A percentile compares a stretch with the other conserved stretches of the same genome.
Evolutionary conservation across 805 yeast species (phyloP).

Genomic region (Zygotorulaspora danielsina): DNA sequence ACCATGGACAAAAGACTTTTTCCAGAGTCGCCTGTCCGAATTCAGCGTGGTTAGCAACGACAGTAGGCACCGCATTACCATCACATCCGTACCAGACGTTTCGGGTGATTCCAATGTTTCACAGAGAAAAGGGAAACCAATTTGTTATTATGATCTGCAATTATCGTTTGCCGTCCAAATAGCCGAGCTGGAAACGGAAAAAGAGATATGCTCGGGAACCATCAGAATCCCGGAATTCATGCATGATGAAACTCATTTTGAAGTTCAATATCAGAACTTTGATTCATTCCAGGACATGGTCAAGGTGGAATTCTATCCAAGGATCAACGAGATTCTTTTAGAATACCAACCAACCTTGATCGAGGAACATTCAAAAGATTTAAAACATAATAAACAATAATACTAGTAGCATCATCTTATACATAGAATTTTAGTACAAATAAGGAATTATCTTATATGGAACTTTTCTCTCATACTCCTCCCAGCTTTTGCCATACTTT

Average conservation of each 20-base stretch:
- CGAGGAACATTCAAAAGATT: conserved; percentile 54
- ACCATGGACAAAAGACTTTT: conserved; percentile 56
- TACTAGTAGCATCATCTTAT: conserved; percentile 4
- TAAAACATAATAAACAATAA: conserved; percentile 46
- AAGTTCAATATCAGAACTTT: conserved; percentile 47
- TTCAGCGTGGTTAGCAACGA: conserved; percentile 20
- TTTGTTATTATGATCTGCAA: conserved; percentile 67
- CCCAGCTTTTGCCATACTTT: conserved; percentile 87
- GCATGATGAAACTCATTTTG: conserved; percentile 72
- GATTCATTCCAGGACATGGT: conserved; percentile 41
- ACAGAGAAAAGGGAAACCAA: conserved; percentile 76
- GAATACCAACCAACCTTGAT: conserved; percentile 62
- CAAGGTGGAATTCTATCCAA: conserved; percentile 49
- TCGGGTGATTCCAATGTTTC: conserved; percentile 79
- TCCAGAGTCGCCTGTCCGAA: conserved; percentile 38
- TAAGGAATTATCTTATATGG: conserved; percentile 91
- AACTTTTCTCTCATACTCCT: conserved; percentile 69
- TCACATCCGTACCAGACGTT: conserved; percentile 43
- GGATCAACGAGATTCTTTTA: conserved; percentile 44
- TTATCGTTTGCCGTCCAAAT: conserved; percentile 47
- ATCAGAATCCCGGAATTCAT: conserved; percentile 61
- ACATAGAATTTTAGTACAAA: conserved; percentile 48
- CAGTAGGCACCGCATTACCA: conserved; percentile 25
- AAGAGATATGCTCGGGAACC: conserved; percentile 41
- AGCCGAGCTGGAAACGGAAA: conserved; percentile 27